phyloP scores from a whole-genome alignment of 768 basidiomycete genomes.

The Botryobasidium botryosum region DNA sequence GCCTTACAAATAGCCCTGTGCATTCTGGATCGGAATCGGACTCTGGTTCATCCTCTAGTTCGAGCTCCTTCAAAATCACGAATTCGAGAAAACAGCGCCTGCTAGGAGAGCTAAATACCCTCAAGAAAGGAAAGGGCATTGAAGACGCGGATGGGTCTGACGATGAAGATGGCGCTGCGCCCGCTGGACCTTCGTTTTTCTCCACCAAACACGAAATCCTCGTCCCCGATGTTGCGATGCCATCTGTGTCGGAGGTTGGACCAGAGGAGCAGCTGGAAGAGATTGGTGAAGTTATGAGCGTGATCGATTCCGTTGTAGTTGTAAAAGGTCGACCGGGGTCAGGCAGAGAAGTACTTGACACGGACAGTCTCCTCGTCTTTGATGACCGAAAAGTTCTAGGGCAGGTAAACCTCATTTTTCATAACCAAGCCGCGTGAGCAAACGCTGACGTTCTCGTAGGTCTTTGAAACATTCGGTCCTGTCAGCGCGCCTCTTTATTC shows the following conservation, averaged over 20 bases:
- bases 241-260: slow-evolving; percentile 45
- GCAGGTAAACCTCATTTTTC: slow-evolving; percentile 40
- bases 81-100: neutral
- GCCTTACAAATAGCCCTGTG: neutral
- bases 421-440: slow-evolving; percentile 11
- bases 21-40: neutral
- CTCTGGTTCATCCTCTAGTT: neutral
- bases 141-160: neutral
- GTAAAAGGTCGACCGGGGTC: slow-evolving; percentile 42
- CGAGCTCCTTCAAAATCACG: neutral
- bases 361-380: slow-evolving; percentile 80
- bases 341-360: slow-evolving; percentile 57
- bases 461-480: slow-evolving; percentile 93
- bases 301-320: slow-evolving; percentile 57
- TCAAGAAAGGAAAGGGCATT: too few species aligned
- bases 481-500: slow-evolving; percentile 82
- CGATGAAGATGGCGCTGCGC: neutral
- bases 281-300: slow-evolving; percentile 62
- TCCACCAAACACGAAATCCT: slow-evolving; percentile 26
- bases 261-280: slow-evolving; percentile 49
- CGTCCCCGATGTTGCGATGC: slow-evolving; percentile 23
- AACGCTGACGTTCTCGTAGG: slow-evolving; percentile 26
- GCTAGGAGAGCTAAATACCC: neutral
- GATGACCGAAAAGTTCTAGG: slow-evolving; percentile 82
- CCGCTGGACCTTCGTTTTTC: neutral